Evolutionary conservation across 768 basidiomycete species (phyloP).

Genomic region (Serendipita sp.): DNA sequence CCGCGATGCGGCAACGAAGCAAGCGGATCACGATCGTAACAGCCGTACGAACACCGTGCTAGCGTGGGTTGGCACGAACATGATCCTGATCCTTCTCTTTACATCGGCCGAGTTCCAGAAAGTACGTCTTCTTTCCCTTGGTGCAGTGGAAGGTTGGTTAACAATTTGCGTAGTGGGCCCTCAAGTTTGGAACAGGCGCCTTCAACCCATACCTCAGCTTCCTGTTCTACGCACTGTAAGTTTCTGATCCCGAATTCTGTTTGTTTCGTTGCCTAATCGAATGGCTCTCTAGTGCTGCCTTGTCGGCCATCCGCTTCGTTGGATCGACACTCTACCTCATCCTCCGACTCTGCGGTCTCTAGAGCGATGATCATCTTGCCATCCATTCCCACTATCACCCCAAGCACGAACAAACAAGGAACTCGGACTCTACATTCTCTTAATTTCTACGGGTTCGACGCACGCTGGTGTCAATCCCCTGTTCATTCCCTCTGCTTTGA

Average conservation of each 20-base stretch:
- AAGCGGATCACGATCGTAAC: conserved; percentile 71
- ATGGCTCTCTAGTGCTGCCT: conserved; percentile 37
- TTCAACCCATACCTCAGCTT: conserved; percentile 86
- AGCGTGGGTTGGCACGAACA: conserved; percentile 71
- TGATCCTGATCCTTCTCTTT: conserved; percentile 33
- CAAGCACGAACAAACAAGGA: background rate
- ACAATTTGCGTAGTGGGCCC: conserved; percentile 28
- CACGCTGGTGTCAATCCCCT: background rate
- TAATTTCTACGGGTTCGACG: background rate
- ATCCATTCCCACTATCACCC: background rate
- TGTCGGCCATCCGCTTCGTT: conserved; percentile 65
- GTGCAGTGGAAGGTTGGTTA: conserved; percentile 30
- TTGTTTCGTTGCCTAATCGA: background rate
- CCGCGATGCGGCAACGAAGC: conserved; percentile 75
- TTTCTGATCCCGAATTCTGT: conserved; percentile 4
- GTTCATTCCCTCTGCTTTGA: conserved; percentile 1
- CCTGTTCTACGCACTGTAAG: conserved; percentile 52
- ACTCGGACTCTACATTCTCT: background rate
- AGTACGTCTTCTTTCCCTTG: conserved; percentile 4
- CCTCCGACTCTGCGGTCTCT: conserved; percentile 52
- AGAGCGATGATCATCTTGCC: conserved; percentile 11
- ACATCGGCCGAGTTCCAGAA: conserved; percentile 12
- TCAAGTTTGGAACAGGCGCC: conserved; percentile 25
- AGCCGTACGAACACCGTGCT: conserved; percentile 74
- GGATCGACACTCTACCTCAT: conserved; percentile 68